Conservation (phyloP, 1,284 basidiomycete species). For the Puccinia novopanici region DNA sequence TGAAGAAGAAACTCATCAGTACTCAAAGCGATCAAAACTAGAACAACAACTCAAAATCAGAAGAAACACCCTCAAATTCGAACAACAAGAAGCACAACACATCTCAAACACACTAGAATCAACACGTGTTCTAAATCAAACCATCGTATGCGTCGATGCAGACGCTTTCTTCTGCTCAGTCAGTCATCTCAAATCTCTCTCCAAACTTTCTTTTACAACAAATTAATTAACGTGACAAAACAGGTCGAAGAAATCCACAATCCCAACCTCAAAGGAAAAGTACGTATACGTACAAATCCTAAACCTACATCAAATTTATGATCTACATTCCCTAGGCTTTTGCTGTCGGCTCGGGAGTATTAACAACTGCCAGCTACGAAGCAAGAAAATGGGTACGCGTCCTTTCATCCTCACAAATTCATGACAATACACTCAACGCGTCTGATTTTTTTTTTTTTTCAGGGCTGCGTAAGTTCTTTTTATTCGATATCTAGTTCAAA, state of each 20-base stretch:
- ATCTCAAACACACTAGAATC: not conserved
- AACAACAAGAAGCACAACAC: conserved; percentile 7
- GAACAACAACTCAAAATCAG: not conserved
- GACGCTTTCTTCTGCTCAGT: conserved; percentile 40
- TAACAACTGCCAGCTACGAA: conserved; percentile 33
- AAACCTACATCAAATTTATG: not conserved
- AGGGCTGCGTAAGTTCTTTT: conserved; percentile 28
- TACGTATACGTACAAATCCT: not conserved
- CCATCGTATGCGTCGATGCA: conserved; percentile 34
- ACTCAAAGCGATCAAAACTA: not conserved
- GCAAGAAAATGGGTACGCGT: conserved; percentile 27
- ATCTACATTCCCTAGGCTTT: conserved; percentile 7
- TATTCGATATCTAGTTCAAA: not conserved
- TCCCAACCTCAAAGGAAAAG: conserved; percentile 26
- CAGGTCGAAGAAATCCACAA: conserved; percentile 29
- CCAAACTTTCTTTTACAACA: no score
- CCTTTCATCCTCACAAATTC: not conserved
- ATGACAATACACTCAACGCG: not conserved
- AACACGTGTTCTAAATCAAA: conserved; percentile 9
- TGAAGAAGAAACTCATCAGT: no score
- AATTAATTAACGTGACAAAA: not conserved
- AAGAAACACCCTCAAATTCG: not conserved
- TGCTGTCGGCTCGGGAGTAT: conserved; percentile 18
- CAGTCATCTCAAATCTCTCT: not conserved
- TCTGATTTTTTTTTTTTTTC: not conserved